Base-by-base conservation (phyloP, 176 grass and related monocot species). In the Eragrostis curvula region DNA sequence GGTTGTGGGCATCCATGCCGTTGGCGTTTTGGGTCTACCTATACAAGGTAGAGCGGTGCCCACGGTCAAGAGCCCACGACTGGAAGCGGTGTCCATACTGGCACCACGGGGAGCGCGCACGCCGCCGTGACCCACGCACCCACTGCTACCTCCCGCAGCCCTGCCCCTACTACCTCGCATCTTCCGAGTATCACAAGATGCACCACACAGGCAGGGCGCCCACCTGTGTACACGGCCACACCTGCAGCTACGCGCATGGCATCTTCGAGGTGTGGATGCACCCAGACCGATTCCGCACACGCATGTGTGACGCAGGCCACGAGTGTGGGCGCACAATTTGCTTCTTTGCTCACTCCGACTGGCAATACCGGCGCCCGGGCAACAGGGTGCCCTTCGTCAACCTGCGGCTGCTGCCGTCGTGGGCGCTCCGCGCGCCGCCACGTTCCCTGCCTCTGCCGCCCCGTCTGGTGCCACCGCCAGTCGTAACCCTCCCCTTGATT, bases 11-110 rank as follows among this genome's bases (percentile, higher is more conserved):
- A 2, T 25, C 10, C 21, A 89, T 85, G 80, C 45, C 84, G 3
- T 87, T 87, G 5, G 83, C 86, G 0, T 97, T 97, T 77, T 87
- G 88, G 85, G 71, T 97, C 51, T 80, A 81, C 68, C 51, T 79
- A 18, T 97, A 87, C 70, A 97, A 97, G 77, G 90, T 94, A 39
- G 77, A 65, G 2, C 61, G 52, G n/a, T 97, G 92, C 85, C 50
- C 55, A 4, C 81, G 55, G 20, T 65, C 32, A 0, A 5, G 21
- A 11, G 59, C 53, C 24, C 94, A 97, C n/a, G 87, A 94, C 21
- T 89, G 91, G 86, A 87, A 74, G 15, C 3, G 36, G 29, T 97
- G 91, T 87, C 89, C 94, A 0, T 97, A 84, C 47, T 82, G 89
- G 16, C 94, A 97, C 85, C 48, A 59, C 3, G 85, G 85, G 1